phyloP scores from a whole-genome alignment of 352 stramenopile species.

The Globisporangium nagaii region DNA sequence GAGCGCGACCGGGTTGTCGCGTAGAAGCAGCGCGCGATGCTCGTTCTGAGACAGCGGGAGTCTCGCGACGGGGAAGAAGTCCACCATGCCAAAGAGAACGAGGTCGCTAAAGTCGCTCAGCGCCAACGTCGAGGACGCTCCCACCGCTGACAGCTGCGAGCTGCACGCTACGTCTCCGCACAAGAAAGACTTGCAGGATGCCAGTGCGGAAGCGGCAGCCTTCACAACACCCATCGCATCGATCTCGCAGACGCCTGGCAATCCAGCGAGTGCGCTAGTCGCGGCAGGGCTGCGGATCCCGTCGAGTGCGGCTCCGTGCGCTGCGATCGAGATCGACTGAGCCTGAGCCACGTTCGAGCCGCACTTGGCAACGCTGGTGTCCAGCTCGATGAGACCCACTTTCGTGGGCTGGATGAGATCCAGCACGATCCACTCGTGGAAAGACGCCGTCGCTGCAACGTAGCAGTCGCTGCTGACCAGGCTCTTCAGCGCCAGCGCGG shows the following conservation, averaged over 20 bases:
- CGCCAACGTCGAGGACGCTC: slow-evolving; percentile 15
- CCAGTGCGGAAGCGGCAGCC: not conserved
- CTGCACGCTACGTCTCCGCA: slow-evolving; percentile 32
- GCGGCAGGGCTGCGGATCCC: slow-evolving; percentile 18
- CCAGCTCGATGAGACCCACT: slow-evolving; percentile 52
- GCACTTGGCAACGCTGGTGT: slow-evolving; percentile 33
- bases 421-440: slow-evolving; percentile 68
- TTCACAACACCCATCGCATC: slow-evolving; percentile 11
- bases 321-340: slow-evolving; percentile 36
- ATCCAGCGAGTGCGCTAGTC: slow-evolving; percentile 6
- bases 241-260: slow-evolving; percentile 18
- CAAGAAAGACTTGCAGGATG: slow-evolving; percentile 18
- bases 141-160: slow-evolving; percentile 8
- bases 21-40: slow-evolving; percentile 40
- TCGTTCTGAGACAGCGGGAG: slow-evolving; percentile 49
- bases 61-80: slow-evolving; percentile 28
- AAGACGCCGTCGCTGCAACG: slow-evolving; percentile 25
- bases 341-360: slow-evolving; percentile 22
- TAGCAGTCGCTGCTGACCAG: slow-evolving; percentile 32
- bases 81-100: slow-evolving; percentile 32
- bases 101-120: slow-evolving; percentile 54
- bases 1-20: slow-evolving; percentile 54
- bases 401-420: slow-evolving; percentile 31
- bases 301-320: slow-evolving; percentile 27
- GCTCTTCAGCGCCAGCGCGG: slow-evolving; percentile 25